Conservation (phyloP, 345 rosid species). For the Lepidium africanum region DNA sequence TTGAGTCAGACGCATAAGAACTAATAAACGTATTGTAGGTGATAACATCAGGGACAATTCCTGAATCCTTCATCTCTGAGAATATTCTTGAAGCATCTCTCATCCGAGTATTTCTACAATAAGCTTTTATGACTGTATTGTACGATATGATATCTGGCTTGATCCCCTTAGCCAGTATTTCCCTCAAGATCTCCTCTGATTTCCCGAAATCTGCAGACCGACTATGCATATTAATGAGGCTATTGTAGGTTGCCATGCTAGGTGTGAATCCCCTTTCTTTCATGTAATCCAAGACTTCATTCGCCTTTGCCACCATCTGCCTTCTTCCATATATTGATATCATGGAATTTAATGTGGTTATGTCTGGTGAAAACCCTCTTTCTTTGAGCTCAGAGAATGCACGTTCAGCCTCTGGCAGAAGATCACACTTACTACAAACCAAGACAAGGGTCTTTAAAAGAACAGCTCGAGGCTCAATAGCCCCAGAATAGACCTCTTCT, state of each 20-base stretch:
- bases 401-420: constrained; percentile 60
- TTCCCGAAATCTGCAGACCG: constrained; percentile 58
- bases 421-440: constrained; percentile 82
- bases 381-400: constrained; percentile 68
- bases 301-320: constrained; percentile 63
- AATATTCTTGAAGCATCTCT: constrained; percentile 77
- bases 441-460: constrained; percentile 83
- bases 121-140: constrained; percentile 81
- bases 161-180: constrained; percentile 55
- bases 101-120: constrained; percentile 85
- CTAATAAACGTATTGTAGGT: constrained; percentile 82
- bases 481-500: constrained; percentile 76
- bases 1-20: constrained; percentile 81
- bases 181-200: constrained; percentile 66
- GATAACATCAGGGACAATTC: constrained; percentile 70
- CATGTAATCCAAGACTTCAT: constrained; percentile 75
- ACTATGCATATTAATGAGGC: constrained; percentile 85
- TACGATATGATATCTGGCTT: constrained; percentile 88
- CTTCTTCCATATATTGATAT: constrained; percentile 83
- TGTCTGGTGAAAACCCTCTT: constrained; percentile 65
- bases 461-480: constrained; percentile 59
- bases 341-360: constrained; percentile 83
- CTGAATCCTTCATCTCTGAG: constrained; percentile 59
- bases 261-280: constrained; percentile 69
- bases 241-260: constrained; percentile 77